A percentile compares a stretch with the other conserved stretches of the same genome.
Evolutionary conservation across 495 filamentous ascomycete genomes (phyloP).

Genomic region (Hypomontagnella submonticulosa): DNA sequence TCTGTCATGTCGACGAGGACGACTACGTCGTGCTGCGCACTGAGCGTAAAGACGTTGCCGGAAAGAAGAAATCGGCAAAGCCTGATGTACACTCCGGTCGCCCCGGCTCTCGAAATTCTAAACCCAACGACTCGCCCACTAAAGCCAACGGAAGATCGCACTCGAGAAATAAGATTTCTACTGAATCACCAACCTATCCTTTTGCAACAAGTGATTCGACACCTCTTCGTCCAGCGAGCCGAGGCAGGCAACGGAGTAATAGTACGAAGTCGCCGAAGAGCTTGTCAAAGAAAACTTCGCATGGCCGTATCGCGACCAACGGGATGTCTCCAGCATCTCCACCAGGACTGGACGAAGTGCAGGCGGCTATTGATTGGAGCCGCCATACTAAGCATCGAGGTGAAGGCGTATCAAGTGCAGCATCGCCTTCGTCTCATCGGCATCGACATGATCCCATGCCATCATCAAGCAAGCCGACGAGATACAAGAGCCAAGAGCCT

Average conservation of each 20-base stretch:
- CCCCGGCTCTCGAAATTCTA: constrained; percentile 19
- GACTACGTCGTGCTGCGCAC: constrained; percentile 29
- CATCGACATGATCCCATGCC: constrained; percentile 12
- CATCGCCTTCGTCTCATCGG: constrained; percentile 16
- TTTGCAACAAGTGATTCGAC: constrained; percentile 1
- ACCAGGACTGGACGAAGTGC: background rate
- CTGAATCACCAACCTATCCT: constrained; percentile 13
- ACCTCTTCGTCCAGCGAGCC: constrained; percentile 23
- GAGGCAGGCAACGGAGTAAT: constrained; percentile 25
- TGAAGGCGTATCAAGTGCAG: background rate
- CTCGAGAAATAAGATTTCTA: constrained; percentile 25
- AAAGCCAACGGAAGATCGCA: constrained; percentile 15
- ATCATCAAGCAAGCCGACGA: constrained; percentile 6
- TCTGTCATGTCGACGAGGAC: constrained; percentile 40
- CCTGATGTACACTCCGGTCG: constrained; percentile 12
- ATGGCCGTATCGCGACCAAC: constrained; percentile 9
- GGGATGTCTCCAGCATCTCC: background rate
- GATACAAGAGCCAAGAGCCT: constrained; percentile 13
- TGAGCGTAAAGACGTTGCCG: constrained; percentile 16
- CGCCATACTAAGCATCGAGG: constrained; percentile 13
- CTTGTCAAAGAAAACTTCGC: constrained; percentile 20
- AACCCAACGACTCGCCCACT: constrained; percentile 8
- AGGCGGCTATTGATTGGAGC: constrained; percentile 1
- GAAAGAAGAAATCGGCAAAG: constrained; percentile 16
- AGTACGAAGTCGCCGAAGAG: constrained; percentile 15